Percentiles rank a stretch among this genome's conserved stretches.
phyloP scores from a whole-genome alignment of 176 grass and related monocot genomes.

The Oryza meyeriana region DNA sequence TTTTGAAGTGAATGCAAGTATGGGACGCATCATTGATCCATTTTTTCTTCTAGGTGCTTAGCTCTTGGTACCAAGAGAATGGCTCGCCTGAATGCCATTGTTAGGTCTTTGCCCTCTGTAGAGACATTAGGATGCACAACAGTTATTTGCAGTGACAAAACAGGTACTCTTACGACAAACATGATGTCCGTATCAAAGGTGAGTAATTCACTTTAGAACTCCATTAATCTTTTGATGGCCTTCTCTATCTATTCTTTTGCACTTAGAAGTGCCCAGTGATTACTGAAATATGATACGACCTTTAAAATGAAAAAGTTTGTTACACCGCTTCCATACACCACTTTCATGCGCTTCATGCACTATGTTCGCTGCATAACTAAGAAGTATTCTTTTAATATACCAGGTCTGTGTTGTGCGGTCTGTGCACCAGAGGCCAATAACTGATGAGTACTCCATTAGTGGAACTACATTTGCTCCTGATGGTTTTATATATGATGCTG shows the following conservation, averaged over 20 bases:
- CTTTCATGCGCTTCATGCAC: background rate
- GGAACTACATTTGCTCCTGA: constrained; percentile 98
- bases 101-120: constrained; percentile 91
- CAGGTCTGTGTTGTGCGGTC: constrained; percentile 92
- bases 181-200: constrained; percentile 99
- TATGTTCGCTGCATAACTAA: constrained; percentile 9
- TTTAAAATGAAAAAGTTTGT: constrained; percentile 21
- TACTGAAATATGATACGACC: background rate
- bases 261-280: background rate
- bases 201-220: background rate
- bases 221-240: constrained; percentile 21
- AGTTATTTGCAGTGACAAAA: constrained; percentile 98
- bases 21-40: background rate
- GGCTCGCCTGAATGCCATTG: constrained; percentile 94
- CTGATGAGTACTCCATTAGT: constrained; percentile 78
- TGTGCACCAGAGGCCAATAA: constrained; percentile 76
- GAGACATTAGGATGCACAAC: constrained; percentile 98
- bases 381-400: constrained; percentile 22
- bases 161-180: constrained; percentile 96
- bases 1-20: background rate
- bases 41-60: constrained; percentile 73
- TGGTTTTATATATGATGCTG: constrained; percentile 86
- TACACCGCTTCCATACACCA: background rate
- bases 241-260: constrained; percentile 23
- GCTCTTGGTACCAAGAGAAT: constrained; percentile 99